Conservation (phyloP, 1,284 basidiomycete genomes). For the Kwoniella shivajii region DNA sequence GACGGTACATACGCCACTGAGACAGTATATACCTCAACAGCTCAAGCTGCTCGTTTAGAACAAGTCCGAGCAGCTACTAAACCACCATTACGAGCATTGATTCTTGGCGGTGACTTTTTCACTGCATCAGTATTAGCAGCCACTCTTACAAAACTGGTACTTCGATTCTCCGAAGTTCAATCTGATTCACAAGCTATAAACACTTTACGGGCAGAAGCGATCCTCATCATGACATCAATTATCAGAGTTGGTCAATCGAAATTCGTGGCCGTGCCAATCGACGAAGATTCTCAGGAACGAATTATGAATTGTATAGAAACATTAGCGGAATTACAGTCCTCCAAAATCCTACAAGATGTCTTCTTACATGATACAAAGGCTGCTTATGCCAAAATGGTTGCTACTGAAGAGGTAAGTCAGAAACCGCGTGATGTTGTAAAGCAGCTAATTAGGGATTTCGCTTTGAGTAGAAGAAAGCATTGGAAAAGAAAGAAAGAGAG, state of each 20-base stretch:
- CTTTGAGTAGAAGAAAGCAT: slow-evolving; percentile 67
- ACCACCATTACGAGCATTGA: slow-evolving; percentile 85
- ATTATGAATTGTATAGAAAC: slow-evolving; percentile 97
- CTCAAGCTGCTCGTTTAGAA: slow-evolving; percentile 69
- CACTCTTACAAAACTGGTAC: slow-evolving; percentile 87
- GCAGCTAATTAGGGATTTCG: background rate
- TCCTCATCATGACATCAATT: slow-evolving; percentile 97
- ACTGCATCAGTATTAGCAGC: slow-evolving; percentile 88
- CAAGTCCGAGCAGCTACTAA: slow-evolving; percentile 83
- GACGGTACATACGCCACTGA: slow-evolving; percentile 99
- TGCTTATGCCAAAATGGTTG: slow-evolving; percentile 93
- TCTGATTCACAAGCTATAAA: slow-evolving; percentile 67
- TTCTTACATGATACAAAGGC: slow-evolving; percentile 92
- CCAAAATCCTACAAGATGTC: slow-evolving; percentile 71
- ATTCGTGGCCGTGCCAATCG: slow-evolving; percentile 88
- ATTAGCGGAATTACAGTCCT: slow-evolving; percentile 69
- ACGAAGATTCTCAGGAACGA: slow-evolving; percentile 96
- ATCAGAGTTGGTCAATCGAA: slow-evolving; percentile 97
- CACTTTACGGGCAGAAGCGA: slow-evolving; percentile 84
- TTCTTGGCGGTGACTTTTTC: slow-evolving; percentile 96
- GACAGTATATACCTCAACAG: slow-evolving; percentile 77
- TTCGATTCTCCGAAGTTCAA: slow-evolving; percentile 70
- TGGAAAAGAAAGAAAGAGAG: slow-evolving; percentile 82
- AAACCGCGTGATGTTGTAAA: background rate
- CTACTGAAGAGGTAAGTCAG: slow-evolving; percentile 74